Percentiles rank a stretch among this genome's conserved stretches.
Evolutionary conservation across 1,139 yeast species (phyloP).

Genomic region (Lodderomyces theae): DNA sequence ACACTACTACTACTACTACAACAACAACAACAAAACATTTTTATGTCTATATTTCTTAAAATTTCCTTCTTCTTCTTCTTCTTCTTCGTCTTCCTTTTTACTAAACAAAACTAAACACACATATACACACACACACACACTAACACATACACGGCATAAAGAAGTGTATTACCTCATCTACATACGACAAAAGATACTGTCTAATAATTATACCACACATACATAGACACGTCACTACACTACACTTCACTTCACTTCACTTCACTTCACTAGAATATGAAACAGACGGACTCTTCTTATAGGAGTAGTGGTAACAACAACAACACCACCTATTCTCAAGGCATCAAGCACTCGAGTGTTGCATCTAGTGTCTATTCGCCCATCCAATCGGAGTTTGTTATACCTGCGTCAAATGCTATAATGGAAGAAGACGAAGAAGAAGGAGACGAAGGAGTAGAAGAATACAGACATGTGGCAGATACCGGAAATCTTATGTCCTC

Average conservation of each 20-base stretch:
- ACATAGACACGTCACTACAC: not conserved
- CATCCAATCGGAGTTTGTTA: conserved; percentile 19
- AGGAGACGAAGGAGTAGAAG: conserved; percentile 15
- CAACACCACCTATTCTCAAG: conserved; percentile 6
- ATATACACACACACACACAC: not conserved
- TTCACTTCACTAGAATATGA: too few species aligned
- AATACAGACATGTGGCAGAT: too few species aligned
- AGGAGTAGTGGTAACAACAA: too few species aligned
- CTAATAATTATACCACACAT: not conserved
- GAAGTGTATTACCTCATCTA: too few species aligned
- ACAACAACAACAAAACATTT: too few species aligned
- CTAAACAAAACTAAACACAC: not conserved
- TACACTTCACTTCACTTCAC: too few species aligned
- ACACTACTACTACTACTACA: too few species aligned
- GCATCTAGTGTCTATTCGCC: conserved; percentile 37
- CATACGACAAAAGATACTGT: not conserved
- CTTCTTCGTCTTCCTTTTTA: not conserved
- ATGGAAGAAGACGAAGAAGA: conserved; percentile 13
- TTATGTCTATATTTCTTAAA: too few species aligned
- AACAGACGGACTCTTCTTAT: too few species aligned
- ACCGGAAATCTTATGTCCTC: too few species aligned
- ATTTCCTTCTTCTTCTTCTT: not conserved
- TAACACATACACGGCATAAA: too few species aligned
- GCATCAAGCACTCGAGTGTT: conserved; percentile 23
- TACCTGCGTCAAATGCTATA: conserved; percentile 1